Base-by-base conservation (phyloP, 495 filamentous ascomycete genomes). In the Talaromyces borbonicus region DNA sequence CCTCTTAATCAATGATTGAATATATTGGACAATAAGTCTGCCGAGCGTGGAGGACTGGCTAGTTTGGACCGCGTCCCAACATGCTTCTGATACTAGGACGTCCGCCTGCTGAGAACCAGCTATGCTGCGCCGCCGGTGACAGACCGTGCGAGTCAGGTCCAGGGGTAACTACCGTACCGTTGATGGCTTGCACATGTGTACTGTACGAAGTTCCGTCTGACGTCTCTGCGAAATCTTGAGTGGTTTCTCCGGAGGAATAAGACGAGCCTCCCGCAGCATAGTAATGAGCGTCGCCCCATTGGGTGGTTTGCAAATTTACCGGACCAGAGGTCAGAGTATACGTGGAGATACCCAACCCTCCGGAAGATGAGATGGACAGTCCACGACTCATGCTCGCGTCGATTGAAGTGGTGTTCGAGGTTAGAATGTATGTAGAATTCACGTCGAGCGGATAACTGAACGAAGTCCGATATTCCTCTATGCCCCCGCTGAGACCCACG, bases 371-470 rank as follows among this genome's bases (percentile, higher is more conserved):
- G 8, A 80, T 63, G 0, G 71, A 50, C 8, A 86, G 73, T 6
- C 80, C 80, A 38, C 83, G 78, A 26, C 61, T 55, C 19, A 90
- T 59, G 18, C 63, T 61, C 0, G 75, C 83, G 39, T 67, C 65
- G 35, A 90, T 81, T 22, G 72, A 69, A 37, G 24, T 24, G 18
- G 24, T 25, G 2, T 75, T 76, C 23, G 64, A 36, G 0, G 62
- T 40, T 12, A 62, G 53, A 20, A 68, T 39, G 48, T 75, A 80
- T 1, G 74, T 68, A 5, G 72, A 72, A 44, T 80, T 78, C 14
- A 78, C 75, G 40, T 63, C 68, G 0, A 90, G 51, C 2, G 84
- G 85, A 52, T 87, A 89, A 7, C 53, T 54, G 62, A 84, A 88
- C 4, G 54, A 63, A 8, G 70, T 59, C 5, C 54, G 51, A 42